A percentile compares a stretch with the other conserved stretches of the same genome.
These are phyloP conservation scores for Aspergillus kassunensis DNA, from an alignment of 495 filamentous ascomycete genomes.

Conservation along the genomic window DNA sequence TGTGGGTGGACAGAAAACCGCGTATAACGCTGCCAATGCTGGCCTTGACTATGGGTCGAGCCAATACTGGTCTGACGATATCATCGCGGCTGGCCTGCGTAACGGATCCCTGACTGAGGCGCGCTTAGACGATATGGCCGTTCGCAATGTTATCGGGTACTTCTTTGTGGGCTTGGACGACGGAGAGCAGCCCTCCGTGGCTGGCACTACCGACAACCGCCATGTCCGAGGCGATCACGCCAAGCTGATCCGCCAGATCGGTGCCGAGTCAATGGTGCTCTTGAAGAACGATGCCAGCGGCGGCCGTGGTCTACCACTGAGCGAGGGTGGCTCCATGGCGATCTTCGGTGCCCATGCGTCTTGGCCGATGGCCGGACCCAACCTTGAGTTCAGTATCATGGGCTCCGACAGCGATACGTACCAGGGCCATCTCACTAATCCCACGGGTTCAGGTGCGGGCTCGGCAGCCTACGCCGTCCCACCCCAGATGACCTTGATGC, in stretches of 20 bases:
- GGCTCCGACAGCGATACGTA: conserved; percentile 40
- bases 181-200: too few relatives aligned
- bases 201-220: too few relatives aligned
- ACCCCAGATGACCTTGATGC: conserved; percentile 55
- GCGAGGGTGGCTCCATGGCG: conserved; percentile 46
- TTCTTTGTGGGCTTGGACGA: too few relatives aligned
- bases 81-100: too few relatives aligned
- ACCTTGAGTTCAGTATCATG: conserved; percentile 36
- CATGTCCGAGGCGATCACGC: conserved; percentile 61
- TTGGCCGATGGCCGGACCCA: conserved; percentile 62
- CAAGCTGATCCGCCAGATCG: conserved; percentile 60
- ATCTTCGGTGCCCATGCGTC: conserved; percentile 61
- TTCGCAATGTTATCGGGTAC: too few relatives aligned
- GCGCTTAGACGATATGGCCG: too few relatives aligned
- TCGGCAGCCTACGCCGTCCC: conserved; percentile 49
- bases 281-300: conserved; percentile 61
- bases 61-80: too few relatives aligned
- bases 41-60: too few relatives aligned
- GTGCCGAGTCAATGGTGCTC: conserved; percentile 49
- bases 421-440: conserved; percentile 25
- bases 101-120: too few relatives aligned
- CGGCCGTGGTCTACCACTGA: conserved; percentile 52
- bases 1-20: too few relatives aligned
- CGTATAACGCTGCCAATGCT: too few relatives aligned
- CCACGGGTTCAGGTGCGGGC: conserved; percentile 24